Evolutionary conservation across 2,329 filamentous ascomycete species (phyloP).

Genomic region (Aureobasidium mangrovei): DNA sequence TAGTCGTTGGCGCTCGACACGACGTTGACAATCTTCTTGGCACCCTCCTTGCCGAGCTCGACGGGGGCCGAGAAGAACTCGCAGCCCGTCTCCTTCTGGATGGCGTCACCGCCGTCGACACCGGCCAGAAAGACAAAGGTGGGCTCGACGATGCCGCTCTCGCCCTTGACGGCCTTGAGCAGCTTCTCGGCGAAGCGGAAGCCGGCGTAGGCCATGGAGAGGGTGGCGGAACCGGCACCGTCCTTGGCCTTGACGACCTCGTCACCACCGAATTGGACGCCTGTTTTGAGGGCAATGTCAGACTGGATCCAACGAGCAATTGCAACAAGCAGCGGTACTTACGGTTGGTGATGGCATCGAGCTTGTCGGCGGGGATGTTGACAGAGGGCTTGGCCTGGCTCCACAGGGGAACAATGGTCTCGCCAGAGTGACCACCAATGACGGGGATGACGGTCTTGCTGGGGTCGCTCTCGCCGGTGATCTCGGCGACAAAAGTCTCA

Average conservation of each 20-base stretch:
- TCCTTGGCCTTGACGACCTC: conserved; percentile 95
- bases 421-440: conserved; percentile 92
- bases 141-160: conserved; percentile 88
- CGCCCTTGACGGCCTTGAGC: conserved; percentile 76
- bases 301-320: too few species aligned
- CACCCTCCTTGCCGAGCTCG: conserved; percentile 81
- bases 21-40: conserved; percentile 75
- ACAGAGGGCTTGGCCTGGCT: conserved; percentile 77
- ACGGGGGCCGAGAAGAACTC: conserved; percentile 97
- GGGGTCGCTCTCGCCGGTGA: conserved; percentile 73
- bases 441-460: conserved; percentile 81
- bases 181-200: conserved; percentile 94
- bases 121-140: conserved; percentile 93
- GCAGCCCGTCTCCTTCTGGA: conserved; percentile 69
- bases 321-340: conserved; percentile 24
- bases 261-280: conserved; percentile 94
- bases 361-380: conserved; percentile 78
- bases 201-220: conserved; percentile 93
- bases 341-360: conserved; percentile 83
- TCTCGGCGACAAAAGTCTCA: conserved; percentile 88
- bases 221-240: conserved; percentile 77
- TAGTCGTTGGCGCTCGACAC: conserved; percentile 68
- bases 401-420: conserved; percentile 96
- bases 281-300: conserved; percentile 27
- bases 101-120: conserved; percentile 75